Evolutionary conservation across 257 asterid species (phyloP), one percentile per base, ranked within the genome.

Genomic region (Ilex aquifolium): DNA sequence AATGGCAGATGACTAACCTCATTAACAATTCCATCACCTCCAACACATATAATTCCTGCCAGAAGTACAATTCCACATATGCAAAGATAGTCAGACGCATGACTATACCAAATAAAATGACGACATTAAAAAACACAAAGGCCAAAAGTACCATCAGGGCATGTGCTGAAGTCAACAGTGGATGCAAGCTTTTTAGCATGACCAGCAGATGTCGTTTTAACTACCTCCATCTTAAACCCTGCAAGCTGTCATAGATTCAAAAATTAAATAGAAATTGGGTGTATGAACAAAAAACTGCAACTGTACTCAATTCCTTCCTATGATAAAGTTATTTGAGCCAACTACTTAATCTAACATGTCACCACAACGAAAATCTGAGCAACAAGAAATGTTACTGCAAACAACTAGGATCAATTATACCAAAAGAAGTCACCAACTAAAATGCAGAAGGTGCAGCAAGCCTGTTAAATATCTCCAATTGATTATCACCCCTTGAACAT

Each of bases 11-110:
- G 57, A 62, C 72, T 65, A 40, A 93, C 99, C 99, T 93, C 99
- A 75, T 93, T 93, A 72, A 93, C 85, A 70, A 93, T 85, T 60
- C 99, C 99, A 73, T 93, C 97, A 60, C 99, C 97, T 59, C 99
- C 99, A 60, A 93, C 99, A 62, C 99, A 93, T 76, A 93, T 90
- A 70, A 93, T 90, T 71, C 99, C 99, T 93, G 89, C 52, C 74
- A 65, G 13, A 59, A 65, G 16, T 54, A 64, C 40, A 72, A 40
- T 65, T 39, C 57, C 64, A 60, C 56, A 31, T 56, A 44, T 13
- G 50, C 60, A 66, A 73, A 50, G 62, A 36, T 51, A 64, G 52
- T 69, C 50, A 70, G 58, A 54, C 51, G 57, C 60, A 62, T 58
- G 31, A 62, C 31, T 56, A 63, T 62, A 50, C 14, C 54, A 10